Percentiles rank a stretch among this genome's conserved stretches.
Evolutionary conservation across 306 rosid species (phyloP).

Genomic region (Cercis canadensis): DNA sequence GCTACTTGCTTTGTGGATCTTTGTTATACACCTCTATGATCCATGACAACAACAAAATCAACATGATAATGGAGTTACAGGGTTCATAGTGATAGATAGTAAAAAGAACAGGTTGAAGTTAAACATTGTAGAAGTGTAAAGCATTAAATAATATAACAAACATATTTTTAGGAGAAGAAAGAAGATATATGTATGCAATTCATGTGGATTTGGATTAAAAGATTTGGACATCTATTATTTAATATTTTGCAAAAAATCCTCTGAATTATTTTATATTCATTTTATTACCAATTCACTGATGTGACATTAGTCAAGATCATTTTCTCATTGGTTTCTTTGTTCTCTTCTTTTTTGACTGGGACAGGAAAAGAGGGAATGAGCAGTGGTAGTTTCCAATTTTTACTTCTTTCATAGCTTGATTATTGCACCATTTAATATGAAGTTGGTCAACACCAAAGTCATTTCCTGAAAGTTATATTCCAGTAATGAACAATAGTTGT

Average conservation of each 20-base stretch:
- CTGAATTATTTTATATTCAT: neutral
- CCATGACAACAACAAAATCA: constrained; percentile 13
- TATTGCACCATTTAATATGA: neutral
- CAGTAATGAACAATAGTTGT: too few species aligned
- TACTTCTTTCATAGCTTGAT: neutral
- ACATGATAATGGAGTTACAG: neutral
- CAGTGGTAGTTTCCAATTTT: neutral
- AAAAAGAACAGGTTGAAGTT: too few species aligned
- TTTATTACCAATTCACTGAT: neutral
- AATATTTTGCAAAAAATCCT: too few species aligned
- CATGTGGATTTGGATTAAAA: too few species aligned
- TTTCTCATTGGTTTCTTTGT: neutral
- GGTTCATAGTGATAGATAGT: too few species aligned
- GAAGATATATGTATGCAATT: too few species aligned
- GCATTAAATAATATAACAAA: too few species aligned
- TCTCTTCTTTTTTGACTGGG: too few species aligned
- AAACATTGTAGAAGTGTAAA: too few species aligned
- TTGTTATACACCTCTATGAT: constrained; percentile 3
- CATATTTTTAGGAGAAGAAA: too few species aligned
- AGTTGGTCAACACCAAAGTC: neutral
- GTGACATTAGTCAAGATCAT: neutral
- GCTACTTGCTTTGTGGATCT: constrained; percentile 22
- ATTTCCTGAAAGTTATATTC: too few species aligned
- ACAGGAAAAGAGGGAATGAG: neutral
- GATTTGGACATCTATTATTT: too few species aligned